phyloP scores from a whole-genome alignment of 176 grass and related monocot genomes.

The Olyra latifolia region DNA sequence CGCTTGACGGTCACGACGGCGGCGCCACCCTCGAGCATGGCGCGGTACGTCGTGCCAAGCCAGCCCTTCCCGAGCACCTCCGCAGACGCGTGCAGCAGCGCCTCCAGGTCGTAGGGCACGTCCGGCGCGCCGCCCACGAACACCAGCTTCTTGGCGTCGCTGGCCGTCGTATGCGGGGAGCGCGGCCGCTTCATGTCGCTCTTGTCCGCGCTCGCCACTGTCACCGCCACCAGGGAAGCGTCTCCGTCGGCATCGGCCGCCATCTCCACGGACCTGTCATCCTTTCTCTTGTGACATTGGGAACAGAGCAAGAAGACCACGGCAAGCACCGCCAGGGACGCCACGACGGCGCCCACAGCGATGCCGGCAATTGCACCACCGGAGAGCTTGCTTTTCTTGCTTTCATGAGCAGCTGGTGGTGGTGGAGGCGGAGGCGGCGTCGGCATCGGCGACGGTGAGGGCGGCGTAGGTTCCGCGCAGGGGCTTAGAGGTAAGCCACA shows the following conservation, averaged over 20 bases:
- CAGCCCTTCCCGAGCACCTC: constrained; percentile 85
- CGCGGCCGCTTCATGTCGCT: not conserved
- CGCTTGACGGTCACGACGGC: constrained; percentile 62
- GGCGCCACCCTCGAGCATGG: constrained; percentile 65
- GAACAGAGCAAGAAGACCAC: constrained; percentile 46
- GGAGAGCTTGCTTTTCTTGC: constrained; percentile 50
- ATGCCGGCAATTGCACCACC: constrained; percentile 63
- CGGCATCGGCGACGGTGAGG: not conserved
- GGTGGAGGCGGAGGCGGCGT: not conserved
- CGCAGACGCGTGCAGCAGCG: constrained; percentile 71
- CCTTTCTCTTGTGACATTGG: not conserved
- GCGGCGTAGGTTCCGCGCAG: constrained; percentile 27
- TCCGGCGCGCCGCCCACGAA: constrained; percentile 49
- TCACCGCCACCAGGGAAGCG: constrained; percentile 15
- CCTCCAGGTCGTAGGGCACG: constrained; percentile 64
- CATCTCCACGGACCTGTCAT: constrained; percentile 8
- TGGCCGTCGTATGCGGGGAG: not conserved
- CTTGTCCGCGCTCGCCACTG: constrained; percentile 18
- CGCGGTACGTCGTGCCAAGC: constrained; percentile 80
- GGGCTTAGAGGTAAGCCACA: constrained; percentile 48
- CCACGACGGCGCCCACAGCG: constrained; percentile 38
- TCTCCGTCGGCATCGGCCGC: constrained; percentile 9
- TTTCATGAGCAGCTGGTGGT: not conserved
- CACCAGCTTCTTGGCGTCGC: constrained; percentile 61
- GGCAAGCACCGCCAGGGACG: constrained; percentile 38